These are phyloP conservation scores for Pleurotus tuoliensis DNA, from an alignment of 768 basidiomycete species.

Conservation along the genomic window DNA sequence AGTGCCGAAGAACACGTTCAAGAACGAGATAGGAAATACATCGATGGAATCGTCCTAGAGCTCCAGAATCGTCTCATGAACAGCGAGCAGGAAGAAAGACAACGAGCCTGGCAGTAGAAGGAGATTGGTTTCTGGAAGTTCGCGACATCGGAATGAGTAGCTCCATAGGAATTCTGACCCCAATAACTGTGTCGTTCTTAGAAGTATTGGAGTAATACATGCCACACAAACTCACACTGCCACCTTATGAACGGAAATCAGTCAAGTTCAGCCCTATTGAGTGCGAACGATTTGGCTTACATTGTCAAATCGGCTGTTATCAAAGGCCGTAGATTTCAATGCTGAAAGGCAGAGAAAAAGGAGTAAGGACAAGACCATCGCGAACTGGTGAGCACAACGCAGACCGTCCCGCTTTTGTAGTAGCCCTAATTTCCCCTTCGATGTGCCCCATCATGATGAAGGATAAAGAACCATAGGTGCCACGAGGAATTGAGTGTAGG, in stretches of 20 bases:
- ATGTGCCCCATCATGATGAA: background rate
- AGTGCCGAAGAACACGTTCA: slow-evolving; percentile 61
- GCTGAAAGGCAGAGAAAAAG: slow-evolving; percentile 14
- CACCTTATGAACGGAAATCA: slow-evolving; percentile 31
- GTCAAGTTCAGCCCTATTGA: slow-evolving; percentile 1
- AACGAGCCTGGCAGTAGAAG: slow-evolving; percentile 57
- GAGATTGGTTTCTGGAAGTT: slow-evolving; percentile 60
- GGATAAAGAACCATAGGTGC: background rate
- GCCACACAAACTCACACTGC: slow-evolving; percentile 41
- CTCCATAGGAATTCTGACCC: slow-evolving; percentile 77
- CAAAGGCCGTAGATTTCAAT: slow-evolving; percentile 36
- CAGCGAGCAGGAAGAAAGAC: background rate
- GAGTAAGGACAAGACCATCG: background rate
- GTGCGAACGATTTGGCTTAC: slow-evolving; percentile 30
- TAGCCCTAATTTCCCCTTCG: background rate
- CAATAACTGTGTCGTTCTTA: slow-evolving; percentile 45
- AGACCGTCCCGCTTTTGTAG: background rate
- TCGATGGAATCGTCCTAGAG: slow-evolving; percentile 62
- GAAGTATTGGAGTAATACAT: background rate
- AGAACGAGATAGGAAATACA: slow-evolving; percentile 66
- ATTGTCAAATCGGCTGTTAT: slow-evolving; percentile 59
- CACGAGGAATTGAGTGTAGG: slow-evolving; percentile 2
- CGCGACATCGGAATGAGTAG: slow-evolving; percentile 43
- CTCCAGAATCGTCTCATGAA: background rate
- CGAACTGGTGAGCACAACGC: background rate